A percentile compares a stretch with the other conserved stretches of the same genome.
Evolutionary conservation across 2,329 filamentous ascomycete genomes (phyloP).

Genomic region (Calycina herbarum): DNA sequence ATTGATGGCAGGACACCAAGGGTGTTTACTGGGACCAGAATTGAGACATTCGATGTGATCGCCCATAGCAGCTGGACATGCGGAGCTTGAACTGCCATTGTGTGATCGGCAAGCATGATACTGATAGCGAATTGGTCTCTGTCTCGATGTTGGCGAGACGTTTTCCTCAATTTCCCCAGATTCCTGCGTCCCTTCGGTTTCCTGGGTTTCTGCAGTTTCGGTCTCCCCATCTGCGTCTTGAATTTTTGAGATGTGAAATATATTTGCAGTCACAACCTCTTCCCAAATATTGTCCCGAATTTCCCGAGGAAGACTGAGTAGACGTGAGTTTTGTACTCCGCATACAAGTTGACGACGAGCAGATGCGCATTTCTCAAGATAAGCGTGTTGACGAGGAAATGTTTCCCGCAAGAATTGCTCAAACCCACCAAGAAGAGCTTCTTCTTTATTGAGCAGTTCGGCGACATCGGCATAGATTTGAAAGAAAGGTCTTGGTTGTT

Average conservation of each 20-base stretch:
- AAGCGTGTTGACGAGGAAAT: conserved; percentile 8
- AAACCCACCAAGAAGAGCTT: conserved; percentile 10
- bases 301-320: conserved; percentile 20
- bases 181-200: too few species aligned
- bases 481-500: conserved; percentile 2
- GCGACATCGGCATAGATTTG: background rate
- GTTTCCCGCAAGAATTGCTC: conserved; percentile 16
- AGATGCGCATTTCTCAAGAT: background rate
- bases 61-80: conserved; percentile 18
- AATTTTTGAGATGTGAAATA: conserved; percentile 21
- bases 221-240: too few species aligned
- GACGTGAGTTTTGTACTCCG: conserved; percentile 11
- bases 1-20: conserved; percentile 11
- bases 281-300: conserved; percentile 25
- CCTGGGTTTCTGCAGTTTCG: too few species aligned
- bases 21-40: background rate
- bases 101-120: conserved; percentile 12
- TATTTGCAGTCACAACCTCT: conserved; percentile 16
- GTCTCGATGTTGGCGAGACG: background rate
- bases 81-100: conserved; percentile 13
- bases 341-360: conserved; percentile 9
- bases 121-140: background rate
- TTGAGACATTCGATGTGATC: conserved; percentile 23
- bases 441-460: conserved; percentile 8
- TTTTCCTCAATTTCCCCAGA: background rate